These are phyloP conservation scores for Sclerotinia borealis DNA, from an alignment of 2,329 filamentous ascomycete species.

Conservation along the genomic window DNA sequence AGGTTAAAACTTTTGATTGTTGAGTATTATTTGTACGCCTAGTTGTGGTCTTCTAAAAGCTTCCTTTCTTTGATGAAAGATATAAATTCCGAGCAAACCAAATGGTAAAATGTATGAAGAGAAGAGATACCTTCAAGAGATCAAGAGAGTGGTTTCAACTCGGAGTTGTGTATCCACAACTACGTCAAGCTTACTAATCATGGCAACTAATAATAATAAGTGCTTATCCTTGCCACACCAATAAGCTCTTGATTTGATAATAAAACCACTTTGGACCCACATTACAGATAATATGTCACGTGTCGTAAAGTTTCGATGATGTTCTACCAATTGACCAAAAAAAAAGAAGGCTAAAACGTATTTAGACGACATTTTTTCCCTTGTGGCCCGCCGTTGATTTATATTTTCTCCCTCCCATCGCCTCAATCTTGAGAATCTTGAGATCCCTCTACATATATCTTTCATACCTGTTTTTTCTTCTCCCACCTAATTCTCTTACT, in stretches of 20 bases:
- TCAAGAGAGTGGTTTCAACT: neutral
- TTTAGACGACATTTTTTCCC: constrained; percentile 9
- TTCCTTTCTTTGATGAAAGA: neutral
- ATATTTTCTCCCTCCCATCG: constrained; percentile 8
- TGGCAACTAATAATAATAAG: neutral
- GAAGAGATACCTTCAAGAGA: neutral
- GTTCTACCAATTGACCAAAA: constrained; percentile 4
- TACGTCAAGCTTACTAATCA: neutral
- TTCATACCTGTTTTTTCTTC: constrained; percentile 16
- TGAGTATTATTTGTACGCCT: neutral
- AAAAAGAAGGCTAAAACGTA: constrained; percentile 9
- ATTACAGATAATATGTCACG: no score
- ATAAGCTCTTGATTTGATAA: neutral
- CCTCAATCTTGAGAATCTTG: constrained; percentile 2
- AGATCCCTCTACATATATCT: constrained; percentile 4
- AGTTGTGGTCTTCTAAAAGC: neutral
- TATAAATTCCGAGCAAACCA: neutral
- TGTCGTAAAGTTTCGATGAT: constrained; percentile 3
- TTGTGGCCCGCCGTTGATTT: constrained; percentile 1
- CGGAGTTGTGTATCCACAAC: neutral
- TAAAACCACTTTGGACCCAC: no score
- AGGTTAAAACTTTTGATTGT: neutral
- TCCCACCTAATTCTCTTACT: constrained; percentile 14
- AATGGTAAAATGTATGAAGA: neutral
- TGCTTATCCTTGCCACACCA: neutral